Percentiles rank a stretch among this genome's conserved stretches.
phyloP scores from a whole-genome alignment of 306 rosid genomes.

The Vigna angularis region DNA sequence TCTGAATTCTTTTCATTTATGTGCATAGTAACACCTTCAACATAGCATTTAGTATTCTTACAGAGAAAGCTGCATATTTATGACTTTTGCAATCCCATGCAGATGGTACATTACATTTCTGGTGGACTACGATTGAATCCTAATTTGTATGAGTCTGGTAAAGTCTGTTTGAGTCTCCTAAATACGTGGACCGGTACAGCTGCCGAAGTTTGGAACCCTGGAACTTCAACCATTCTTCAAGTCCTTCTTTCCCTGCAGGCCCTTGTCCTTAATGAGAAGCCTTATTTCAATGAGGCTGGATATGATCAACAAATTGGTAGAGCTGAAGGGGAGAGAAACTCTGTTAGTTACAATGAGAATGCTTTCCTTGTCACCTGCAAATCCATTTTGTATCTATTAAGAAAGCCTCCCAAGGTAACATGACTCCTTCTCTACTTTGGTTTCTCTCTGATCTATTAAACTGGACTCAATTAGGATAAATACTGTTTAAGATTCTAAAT shows the following conservation, averaged over 20 bases:
- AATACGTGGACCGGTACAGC: conserved; percentile 88
- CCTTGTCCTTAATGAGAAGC: conserved; percentile 95
- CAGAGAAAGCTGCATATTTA: conserved; percentile 24
- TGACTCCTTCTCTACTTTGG: conserved; percentile 26
- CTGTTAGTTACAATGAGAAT: conserved; percentile 90
- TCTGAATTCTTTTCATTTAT: conserved; percentile 7
- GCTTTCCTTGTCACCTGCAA: conserved; percentile 89
- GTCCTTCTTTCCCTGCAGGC: conserved; percentile 98
- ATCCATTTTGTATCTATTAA: conserved; percentile 77
- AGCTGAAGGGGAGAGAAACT: conserved; percentile 96
- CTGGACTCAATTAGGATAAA: neutral
- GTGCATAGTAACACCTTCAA: conserved; percentile 29
- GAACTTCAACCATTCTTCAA: conserved; percentile 82
- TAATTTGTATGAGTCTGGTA: conserved; percentile 92
- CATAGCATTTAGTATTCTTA: conserved; percentile 30
- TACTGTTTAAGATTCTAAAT: neutral
- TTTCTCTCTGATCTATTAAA: conserved; percentile 14
- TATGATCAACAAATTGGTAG: conserved; percentile 87
- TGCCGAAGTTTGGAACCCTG: conserved; percentile 90
- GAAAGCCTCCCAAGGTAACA: conserved; percentile 80
- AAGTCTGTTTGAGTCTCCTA: conserved; percentile 92
- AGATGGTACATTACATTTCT: conserved; percentile 88
- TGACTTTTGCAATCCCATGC: conserved; percentile 51
- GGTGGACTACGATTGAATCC: conserved; percentile 93
- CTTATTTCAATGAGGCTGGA: conserved; percentile 98